A percentile compares a stretch with the other conserved stretches of the same genome.
Conservation (phyloP, 768 basidiomycete genomes). For the Rhizopogon rudus region DNA sequence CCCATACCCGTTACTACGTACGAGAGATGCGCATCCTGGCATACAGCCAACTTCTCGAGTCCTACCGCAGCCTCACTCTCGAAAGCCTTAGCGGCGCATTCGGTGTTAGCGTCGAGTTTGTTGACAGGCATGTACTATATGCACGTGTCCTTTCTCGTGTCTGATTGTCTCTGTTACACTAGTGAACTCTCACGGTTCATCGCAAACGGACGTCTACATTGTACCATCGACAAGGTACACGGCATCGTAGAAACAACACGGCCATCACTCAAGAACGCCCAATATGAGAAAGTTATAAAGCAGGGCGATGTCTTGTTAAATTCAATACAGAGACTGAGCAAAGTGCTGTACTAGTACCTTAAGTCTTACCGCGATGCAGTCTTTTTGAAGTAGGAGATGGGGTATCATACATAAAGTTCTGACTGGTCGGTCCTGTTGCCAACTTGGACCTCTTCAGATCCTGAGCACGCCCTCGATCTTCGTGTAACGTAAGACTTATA, state of each 20-base stretch:
- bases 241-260: conserved; percentile 92
- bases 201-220: conserved; percentile 77
- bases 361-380: not conserved
- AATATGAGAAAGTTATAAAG: conserved; percentile 91
- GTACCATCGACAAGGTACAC: conserved; percentile 91
- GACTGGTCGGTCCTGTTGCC: not conserved
- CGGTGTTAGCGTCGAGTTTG: conserved; percentile 82
- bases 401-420: not conserved
- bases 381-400: not conserved
- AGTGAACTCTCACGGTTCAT: conserved; percentile 94
- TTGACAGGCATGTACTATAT: conserved; percentile 63
- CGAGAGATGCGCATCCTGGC: conserved; percentile 96
- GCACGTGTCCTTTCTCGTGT: not conserved
- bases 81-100: conserved; percentile 84
- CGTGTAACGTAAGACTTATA: not conserved
- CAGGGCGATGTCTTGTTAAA: conserved; percentile 89
- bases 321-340: conserved; percentile 83
- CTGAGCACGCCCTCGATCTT: not conserved
- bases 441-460: not conserved
- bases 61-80: conserved; percentile 84
- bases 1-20: conserved; percentile 85
- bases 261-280: conserved; percentile 68
- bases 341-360: conserved; percentile 61
- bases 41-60: conserved; percentile 88
- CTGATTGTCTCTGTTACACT: not conserved